phyloP scores from a whole-genome alignment of 495 filamentous ascomycete species.

The Penicillium simplicissimum region DNA sequence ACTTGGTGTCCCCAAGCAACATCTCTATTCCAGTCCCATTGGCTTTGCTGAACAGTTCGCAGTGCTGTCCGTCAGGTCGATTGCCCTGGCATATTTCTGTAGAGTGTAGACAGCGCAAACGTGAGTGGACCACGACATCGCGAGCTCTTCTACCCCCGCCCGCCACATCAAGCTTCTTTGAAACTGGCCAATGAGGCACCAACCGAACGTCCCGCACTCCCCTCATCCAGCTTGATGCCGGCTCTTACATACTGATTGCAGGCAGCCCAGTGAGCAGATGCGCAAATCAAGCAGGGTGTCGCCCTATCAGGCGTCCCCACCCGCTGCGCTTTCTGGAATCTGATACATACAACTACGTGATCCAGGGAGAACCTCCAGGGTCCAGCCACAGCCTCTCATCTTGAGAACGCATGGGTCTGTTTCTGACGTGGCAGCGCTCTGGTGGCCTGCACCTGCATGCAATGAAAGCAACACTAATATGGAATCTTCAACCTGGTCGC shows the following conservation, averaged over 20 bases:
- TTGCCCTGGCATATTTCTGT: neutral
- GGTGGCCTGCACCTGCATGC: conserved; percentile 14
- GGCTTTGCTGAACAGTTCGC: neutral
- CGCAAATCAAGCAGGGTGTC: conserved; percentile 16
- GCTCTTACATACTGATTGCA: conserved; percentile 15
- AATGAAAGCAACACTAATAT: conserved; percentile 17
- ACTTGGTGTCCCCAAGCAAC: neutral
- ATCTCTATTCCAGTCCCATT: neutral
- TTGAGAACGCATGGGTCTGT: conserved; percentile 16
- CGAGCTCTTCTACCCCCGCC: conserved; percentile 11
- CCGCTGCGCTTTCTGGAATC: conserved; percentile 9
- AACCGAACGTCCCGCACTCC: conserved; percentile 7
- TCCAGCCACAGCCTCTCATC: conserved; percentile 20
- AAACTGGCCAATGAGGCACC: conserved; percentile 19
- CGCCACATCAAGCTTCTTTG: conserved; percentile 10
- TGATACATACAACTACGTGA: conserved; percentile 29
- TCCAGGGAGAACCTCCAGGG: conserved; percentile 5
- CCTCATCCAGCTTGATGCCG: conserved; percentile 4
- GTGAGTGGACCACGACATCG: neutral
- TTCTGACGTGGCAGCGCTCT: conserved; percentile 35
- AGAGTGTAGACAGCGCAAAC: neutral
- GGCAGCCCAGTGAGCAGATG: conserved; percentile 11
- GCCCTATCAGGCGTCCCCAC: conserved; percentile 22
- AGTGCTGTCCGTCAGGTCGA: neutral
- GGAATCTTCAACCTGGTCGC: conserved; percentile 15